Conservation (phyloP, 139 green algal species). For the Chlorella sp. region DNA sequence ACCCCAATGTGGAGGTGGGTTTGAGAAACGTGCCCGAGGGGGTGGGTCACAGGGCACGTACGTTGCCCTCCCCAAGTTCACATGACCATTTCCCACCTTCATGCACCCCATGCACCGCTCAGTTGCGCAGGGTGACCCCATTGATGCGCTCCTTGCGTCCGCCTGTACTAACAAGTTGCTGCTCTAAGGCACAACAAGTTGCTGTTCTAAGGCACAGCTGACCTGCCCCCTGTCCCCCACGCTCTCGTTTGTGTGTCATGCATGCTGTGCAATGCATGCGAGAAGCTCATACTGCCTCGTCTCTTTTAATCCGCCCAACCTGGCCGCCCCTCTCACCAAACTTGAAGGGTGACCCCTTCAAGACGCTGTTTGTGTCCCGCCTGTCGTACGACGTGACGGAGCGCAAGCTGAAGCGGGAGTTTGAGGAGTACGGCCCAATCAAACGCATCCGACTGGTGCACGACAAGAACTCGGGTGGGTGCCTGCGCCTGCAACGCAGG, state of each 20-base stretch:
- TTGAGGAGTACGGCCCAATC: slow-evolving; percentile 92
- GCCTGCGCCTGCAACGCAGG: not conserved
- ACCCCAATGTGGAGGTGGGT: slow-evolving; percentile 75
- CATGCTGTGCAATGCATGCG: not conserved
- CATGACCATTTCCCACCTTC: not conserved
- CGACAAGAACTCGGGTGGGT: slow-evolving; percentile 63
- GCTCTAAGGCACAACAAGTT: too few species aligned
- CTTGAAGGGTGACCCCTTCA: slow-evolving; percentile 86
- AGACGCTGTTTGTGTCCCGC: slow-evolving; percentile 86
- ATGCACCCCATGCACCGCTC: too few species aligned
- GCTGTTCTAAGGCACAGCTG: slow-evolving; percentile 87
- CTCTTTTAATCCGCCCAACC: too few species aligned
- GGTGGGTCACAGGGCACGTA: not conserved
- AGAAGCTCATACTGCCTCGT: not conserved
- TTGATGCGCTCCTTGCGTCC: slow-evolving; percentile 89
- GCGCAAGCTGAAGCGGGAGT: slow-evolving; percentile 79
- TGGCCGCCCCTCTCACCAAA: too few species aligned
- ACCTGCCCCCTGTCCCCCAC: not conserved
- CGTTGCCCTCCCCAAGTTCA: too few species aligned
- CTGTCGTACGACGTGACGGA: slow-evolving; percentile 87
- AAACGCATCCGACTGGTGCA: slow-evolving; percentile 79
- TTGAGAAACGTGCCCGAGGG: not conserved
- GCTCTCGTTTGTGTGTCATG: not conserved
- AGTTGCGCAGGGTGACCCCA: slow-evolving; percentile 79
- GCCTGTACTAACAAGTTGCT: slow-evolving; percentile 81